Conservation (phyloP, 2,329 filamentous ascomycete species). For the Penicillium vulpinum region DNA sequence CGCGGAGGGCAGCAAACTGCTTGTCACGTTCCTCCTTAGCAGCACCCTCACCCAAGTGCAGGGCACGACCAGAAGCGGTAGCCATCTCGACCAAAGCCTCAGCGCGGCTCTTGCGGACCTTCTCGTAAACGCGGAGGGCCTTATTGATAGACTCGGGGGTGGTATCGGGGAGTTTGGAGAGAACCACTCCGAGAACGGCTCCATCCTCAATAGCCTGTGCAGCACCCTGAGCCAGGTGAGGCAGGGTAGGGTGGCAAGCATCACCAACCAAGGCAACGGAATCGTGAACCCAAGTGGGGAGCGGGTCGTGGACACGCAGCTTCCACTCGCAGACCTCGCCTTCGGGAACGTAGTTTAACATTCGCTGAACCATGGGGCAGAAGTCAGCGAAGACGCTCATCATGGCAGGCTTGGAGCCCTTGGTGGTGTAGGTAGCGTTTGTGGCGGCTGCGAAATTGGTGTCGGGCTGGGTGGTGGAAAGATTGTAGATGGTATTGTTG, state of each 20-base stretch:
- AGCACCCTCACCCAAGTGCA: slow-evolving; percentile 60
- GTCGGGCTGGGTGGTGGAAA: slow-evolving; percentile 63
- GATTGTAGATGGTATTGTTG: slow-evolving; percentile 65
- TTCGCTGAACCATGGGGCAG: slow-evolving; percentile 60
- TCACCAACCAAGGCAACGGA: slow-evolving; percentile 58
- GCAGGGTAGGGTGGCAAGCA: slow-evolving; percentile 63
- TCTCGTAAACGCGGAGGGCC: slow-evolving; percentile 58
- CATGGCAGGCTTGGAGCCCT: slow-evolving; percentile 62
- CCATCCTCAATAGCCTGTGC: slow-evolving; percentile 67
- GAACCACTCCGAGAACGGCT: slow-evolving; percentile 55
- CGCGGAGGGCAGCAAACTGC: slow-evolving; percentile 55
- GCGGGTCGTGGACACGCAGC: slow-evolving; percentile 60
- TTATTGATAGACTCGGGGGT: slow-evolving; percentile 51
- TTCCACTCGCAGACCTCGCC: slow-evolving; percentile 70
- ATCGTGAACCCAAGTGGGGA: slow-evolving; percentile 62
- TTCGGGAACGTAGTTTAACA: slow-evolving; percentile 62
- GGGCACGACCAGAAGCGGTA: slow-evolving; percentile 53
- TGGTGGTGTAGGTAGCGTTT: slow-evolving; percentile 64
- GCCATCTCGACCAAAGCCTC: slow-evolving; percentile 59
- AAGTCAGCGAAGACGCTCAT: slow-evolving; percentile 60
- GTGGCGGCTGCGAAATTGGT: slow-evolving; percentile 59
- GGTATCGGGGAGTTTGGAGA: slow-evolving; percentile 51
- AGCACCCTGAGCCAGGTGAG: slow-evolving; percentile 64
- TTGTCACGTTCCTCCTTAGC: slow-evolving; percentile 61
- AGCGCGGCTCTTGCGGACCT: slow-evolving; percentile 56